Conservation (phyloP, 441 rosid genomes). For the Adansonia rubrostipa region DNA sequence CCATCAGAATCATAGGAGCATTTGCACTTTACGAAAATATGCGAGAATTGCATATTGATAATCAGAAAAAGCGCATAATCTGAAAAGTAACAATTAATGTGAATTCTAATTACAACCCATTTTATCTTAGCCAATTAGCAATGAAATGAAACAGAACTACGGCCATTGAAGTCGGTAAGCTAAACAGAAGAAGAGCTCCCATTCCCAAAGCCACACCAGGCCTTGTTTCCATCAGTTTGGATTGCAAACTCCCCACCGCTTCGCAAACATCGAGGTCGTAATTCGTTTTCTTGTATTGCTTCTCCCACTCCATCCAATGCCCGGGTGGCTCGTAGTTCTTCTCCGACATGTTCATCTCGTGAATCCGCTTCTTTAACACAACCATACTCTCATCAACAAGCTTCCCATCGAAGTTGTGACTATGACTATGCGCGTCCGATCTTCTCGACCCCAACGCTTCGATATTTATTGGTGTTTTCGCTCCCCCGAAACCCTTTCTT, state of each 20-base stretch:
- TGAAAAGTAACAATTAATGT: background rate
- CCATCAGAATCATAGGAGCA: too few relatives aligned
- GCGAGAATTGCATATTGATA: too few relatives aligned
- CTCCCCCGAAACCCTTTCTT: background rate
- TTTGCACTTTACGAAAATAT: too few relatives aligned
- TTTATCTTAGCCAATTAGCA: background rate
- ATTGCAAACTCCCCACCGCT: slow-evolving; percentile 37
- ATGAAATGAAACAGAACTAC: slow-evolving; percentile 23
- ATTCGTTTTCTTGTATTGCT: slow-evolving; percentile 25
- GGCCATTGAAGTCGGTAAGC: slow-evolving; percentile 30
- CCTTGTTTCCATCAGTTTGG: slow-evolving; percentile 37
- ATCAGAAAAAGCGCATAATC: too few relatives aligned
- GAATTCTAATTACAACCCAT: slow-evolving; percentile 9
- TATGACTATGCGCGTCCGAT: background rate
- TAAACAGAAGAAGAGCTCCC: slow-evolving; percentile 23
- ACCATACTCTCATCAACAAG: slow-evolving; percentile 41
- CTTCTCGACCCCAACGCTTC: background rate
- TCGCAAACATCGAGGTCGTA: slow-evolving; percentile 36
- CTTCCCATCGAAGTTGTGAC: slow-evolving; percentile 27
- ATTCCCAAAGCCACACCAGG: slow-evolving; percentile 38
- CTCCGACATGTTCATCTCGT: slow-evolving; percentile 34
- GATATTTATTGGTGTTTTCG: background rate
- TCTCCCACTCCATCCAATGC: slow-evolving; percentile 48
- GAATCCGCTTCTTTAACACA: slow-evolving; percentile 36
- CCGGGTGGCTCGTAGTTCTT: slow-evolving; percentile 24